Conservation (phyloP, 768 basidiomycete species). For the Tremella fuciformis region DNA sequence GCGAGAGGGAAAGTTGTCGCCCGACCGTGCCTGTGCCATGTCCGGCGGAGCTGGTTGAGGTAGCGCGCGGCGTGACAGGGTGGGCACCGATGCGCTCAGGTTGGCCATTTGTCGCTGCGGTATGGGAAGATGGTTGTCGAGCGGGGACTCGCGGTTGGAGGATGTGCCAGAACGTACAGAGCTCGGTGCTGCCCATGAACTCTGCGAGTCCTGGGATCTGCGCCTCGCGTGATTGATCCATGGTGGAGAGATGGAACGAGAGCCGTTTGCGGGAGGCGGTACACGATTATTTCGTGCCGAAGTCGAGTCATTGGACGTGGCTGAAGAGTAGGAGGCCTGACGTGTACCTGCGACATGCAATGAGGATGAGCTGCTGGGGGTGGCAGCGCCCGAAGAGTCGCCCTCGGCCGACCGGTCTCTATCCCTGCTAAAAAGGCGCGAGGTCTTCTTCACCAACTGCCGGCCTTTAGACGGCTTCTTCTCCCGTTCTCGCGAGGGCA, state of each 20-base stretch:
- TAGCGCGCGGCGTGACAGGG: slow-evolving; percentile 27
- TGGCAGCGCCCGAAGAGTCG: slow-evolving; percentile 3
- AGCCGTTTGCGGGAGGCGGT: background rate
- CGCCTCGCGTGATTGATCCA: slow-evolving; percentile 21
- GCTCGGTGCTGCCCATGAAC: slow-evolving; percentile 19
- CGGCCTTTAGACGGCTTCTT: slow-evolving; percentile 35
- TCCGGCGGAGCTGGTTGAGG: slow-evolving; percentile 28
- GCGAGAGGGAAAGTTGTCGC: slow-evolving; percentile 32
- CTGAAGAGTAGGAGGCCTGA: slow-evolving; percentile 41
- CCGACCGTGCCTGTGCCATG: slow-evolving; percentile 3
- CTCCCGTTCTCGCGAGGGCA: slow-evolving; percentile 11
- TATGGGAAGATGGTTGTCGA: slow-evolving; percentile 21
- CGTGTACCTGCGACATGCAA: slow-evolving; percentile 15
- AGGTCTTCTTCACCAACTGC: slow-evolving; percentile 43
- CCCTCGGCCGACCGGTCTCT: slow-evolving; percentile 15
- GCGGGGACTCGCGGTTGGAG: slow-evolving; percentile 21
- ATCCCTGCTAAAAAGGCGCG: slow-evolving; percentile 33
- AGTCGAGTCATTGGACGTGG: slow-evolving; percentile 22
- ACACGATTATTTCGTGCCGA: slow-evolving; percentile 8
- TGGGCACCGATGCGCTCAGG: slow-evolving; percentile 40
- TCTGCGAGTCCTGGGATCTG: slow-evolving; percentile 36
- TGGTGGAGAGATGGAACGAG: slow-evolving; percentile 9
- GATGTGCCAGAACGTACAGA: slow-evolving; percentile 31
- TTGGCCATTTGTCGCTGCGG: slow-evolving; percentile 28
- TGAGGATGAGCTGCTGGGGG: slow-evolving; percentile 15